Base-by-base conservation (phyloP, 139 green algal species). In the Chlamydomonas applanata region DNA sequence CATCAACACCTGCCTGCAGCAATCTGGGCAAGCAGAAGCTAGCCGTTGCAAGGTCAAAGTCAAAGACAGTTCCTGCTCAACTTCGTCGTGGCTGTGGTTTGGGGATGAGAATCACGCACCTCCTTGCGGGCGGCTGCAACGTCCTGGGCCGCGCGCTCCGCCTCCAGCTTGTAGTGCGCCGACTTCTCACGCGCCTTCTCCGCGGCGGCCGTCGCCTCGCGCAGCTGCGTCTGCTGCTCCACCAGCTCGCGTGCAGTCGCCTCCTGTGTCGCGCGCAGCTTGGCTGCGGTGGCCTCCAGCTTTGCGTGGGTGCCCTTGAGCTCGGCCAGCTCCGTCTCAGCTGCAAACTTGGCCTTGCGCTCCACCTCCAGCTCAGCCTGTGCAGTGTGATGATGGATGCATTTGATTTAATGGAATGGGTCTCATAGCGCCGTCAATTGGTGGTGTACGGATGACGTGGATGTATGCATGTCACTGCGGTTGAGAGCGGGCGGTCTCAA, bases 111-210 rank as follows among this genome's bases (percentile, higher is more conserved):
- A n/a, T n/a, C n/a, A n/a, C 40, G 40, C 24, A 66, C 59, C 59
- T 66, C n/a, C 25, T 66, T 66, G 59, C 59, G 29, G 24, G 59
- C 59, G n/a, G n/a, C 11, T 4, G 59, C 59, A 34, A 29, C 17
- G 33, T 72, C 40, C 54, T 35, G 3, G 20, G n/a, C 40, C 3
- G 40, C 40, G 14, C n/a, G 27, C 67, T 73, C 67, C 2, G 67
- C 67, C 13, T 73, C 67, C 20, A n/a, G 29, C 11, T 53, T 52
- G 67, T 62, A 73, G 27, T 52, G 32, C 5, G 46, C 67, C 2
- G 67, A 30, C 67, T 73, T 73, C 45, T 73, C 67, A 2, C 67
- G 67, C 25, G 34, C 32, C 67, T 73, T 73, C 22, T 46, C 67
- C 44, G 35, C 5, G 4, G n/a, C 25, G 3, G 46, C 45, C 14